phyloP scores from a whole-genome alignment of 768 basidiomycete genomes.

The Leccinellum luteum region DNA sequence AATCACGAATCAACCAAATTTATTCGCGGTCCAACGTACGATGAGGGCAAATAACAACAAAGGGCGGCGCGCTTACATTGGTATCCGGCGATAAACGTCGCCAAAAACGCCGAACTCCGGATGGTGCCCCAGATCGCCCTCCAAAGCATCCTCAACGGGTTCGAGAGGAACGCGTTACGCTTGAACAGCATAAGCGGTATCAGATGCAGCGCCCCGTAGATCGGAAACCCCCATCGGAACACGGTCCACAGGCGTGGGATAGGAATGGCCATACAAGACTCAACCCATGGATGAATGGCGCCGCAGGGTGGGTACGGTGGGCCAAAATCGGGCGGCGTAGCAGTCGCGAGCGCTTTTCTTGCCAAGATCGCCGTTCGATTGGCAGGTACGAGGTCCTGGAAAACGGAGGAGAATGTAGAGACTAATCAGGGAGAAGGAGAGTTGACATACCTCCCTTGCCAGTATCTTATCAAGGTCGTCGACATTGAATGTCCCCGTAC shows the following conservation, averaged over 20 bases:
- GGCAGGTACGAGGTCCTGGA: slow-evolving; percentile 51
- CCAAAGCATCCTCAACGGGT: slow-evolving; percentile 65
- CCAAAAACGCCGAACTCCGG: slow-evolving; percentile 85
- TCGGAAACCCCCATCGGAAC: slow-evolving; percentile 78
- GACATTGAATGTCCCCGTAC: slow-evolving; percentile 54
- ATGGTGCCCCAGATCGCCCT: slow-evolving; percentile 68
- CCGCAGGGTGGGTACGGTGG: slow-evolving; percentile 58
- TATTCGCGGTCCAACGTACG: no score
- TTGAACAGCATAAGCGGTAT: slow-evolving; percentile 86
- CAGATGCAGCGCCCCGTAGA: slow-evolving; percentile 88
- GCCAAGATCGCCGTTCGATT: slow-evolving; percentile 51
- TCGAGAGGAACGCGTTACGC: slow-evolving; percentile 57
- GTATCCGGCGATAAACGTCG: slow-evolving; percentile 76
- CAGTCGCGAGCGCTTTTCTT: slow-evolving; percentile 37
- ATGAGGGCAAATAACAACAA: not conserved
- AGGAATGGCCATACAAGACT: slow-evolving; percentile 48
- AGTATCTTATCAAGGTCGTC: slow-evolving; percentile 56
- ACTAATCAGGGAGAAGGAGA: not conserved
- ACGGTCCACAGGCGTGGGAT: slow-evolving; percentile 69
- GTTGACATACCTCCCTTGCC: slow-evolving; percentile 40
- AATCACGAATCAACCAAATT: not conserved
- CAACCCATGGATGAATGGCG: slow-evolving; percentile 73
- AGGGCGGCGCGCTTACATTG: slow-evolving; percentile 56
- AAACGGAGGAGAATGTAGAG: not conserved
- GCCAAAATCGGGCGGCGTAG: slow-evolving; percentile 42